phyloP scores from a whole-genome alignment of 345 rosid genomes.

The Eucalyptus curtisii region DNA sequence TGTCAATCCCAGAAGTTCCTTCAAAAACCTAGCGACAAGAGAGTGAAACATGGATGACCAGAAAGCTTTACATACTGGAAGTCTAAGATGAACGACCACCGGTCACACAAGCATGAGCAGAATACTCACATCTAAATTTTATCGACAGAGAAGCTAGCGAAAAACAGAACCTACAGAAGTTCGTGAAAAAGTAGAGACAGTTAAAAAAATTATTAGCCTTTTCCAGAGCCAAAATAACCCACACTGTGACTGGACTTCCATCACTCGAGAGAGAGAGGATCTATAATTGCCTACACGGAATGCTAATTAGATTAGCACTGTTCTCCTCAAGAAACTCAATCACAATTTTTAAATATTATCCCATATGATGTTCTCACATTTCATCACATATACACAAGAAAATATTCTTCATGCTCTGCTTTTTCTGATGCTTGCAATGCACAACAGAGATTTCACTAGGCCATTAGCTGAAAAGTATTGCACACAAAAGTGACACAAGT shows the following conservation, averaged over 20 bases:
- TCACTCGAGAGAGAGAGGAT: background rate
- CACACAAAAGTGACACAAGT: background rate
- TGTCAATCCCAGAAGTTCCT: slow-evolving; percentile 94
- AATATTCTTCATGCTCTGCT: background rate
- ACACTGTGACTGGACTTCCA: background rate
- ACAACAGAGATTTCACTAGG: background rate
- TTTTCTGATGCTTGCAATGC: background rate
- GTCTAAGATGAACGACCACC: background rate
- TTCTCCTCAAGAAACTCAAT: background rate
- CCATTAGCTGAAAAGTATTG: background rate
- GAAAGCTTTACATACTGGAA: background rate
- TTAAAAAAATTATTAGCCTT: background rate
- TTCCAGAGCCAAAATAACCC: background rate
- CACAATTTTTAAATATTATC: background rate
- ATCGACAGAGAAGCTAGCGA: background rate
- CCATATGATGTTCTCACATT: background rate
- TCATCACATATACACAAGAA: background rate
- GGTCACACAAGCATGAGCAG: background rate
- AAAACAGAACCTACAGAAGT: background rate
- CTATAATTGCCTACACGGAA: background rate
- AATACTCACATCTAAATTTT: background rate
- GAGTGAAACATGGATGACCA: background rate
- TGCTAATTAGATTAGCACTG: background rate
- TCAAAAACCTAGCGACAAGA: slow-evolving; percentile 53
- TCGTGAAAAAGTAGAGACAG: background rate